Evolutionary conservation across 148 eudicot genomes (phyloP), one percentile per base, ranked within the genome.

Genomic region (Vaccinium vitisidaea): DNA sequence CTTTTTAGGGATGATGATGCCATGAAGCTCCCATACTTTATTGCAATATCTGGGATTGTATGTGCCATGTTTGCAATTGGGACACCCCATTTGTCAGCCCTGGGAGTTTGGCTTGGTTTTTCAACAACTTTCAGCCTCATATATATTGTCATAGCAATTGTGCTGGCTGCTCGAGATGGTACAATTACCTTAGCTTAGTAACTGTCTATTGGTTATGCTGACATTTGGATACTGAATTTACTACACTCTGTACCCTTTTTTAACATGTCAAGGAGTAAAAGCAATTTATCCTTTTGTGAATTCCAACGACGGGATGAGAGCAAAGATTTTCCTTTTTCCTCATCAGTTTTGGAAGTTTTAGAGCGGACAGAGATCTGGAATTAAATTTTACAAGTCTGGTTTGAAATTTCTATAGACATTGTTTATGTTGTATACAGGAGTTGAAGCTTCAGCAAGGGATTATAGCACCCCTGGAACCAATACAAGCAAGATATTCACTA

Each of bases 1-100:
- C 88, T 93, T 79, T 91, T 90, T 78, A 84, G 87, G 81, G 92
- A 90, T 84, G 97, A 91, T 27, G 84, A 84, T 49, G 73, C 73
- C 5, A 82, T 95, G 93, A 97, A 94, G 91, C 98, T 97, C 74
- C 98, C 98, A 9, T 90, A 95, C 85, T 95, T 90, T 81, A 95
- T 97, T 82, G 85, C 78, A 39, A 89, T 95, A 36, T 90, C 96
- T 46, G 99, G 99, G 19, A n/a, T 94, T 81, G 93, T 89, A 46
- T 97, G 95, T 88, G 92, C 81, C 67, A 83, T 95, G 70, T 97
- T 97, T 90, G 99, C 99, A 43, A 89, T 97, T 75, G 90, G 93
- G 25, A 84, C 93, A 78, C 98, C 99, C 30, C 94, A 95, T 89
- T 84, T 97, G 84, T 97, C 99, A 67, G 98, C 98, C 76, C 85